Percentiles rank a stretch among this genome's conserved stretches.
These are phyloP conservation scores for Rubia occidens DNA, from an alignment of 305 asterid genomes.

Conservation along the genomic window DNA sequence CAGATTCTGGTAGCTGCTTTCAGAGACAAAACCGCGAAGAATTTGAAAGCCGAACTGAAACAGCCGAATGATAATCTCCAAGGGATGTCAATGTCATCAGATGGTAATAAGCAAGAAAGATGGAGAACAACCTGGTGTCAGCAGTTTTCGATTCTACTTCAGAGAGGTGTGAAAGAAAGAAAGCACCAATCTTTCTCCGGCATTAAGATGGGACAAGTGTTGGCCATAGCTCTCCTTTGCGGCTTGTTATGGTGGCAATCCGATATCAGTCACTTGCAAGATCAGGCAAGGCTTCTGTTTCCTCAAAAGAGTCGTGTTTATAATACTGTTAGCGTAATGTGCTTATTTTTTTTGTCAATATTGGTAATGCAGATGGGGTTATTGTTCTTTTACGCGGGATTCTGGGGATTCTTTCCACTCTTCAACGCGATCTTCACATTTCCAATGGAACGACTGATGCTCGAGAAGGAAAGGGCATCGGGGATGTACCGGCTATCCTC, in stretches of 20 bases:
- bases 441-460: slow-evolving; percentile 68
- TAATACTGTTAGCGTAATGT: neutral
- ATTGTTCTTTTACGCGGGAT: slow-evolving; percentile 48
- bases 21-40: slow-evolving; percentile 27
- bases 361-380: slow-evolving; percentile 46
- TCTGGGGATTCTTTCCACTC: slow-evolving; percentile 90
- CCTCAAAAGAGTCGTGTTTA: neutral
- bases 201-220: slow-evolving; percentile 47
- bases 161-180: slow-evolving; percentile 70
- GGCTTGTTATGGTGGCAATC: slow-evolving; percentile 85
- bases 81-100: neutral
- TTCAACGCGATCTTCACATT: slow-evolving; percentile 69
- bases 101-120: slow-evolving; percentile 22
- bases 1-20: slow-evolving; percentile 38
- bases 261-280: slow-evolving; percentile 44
- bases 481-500: slow-evolving; percentile 85
- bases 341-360: neutral
- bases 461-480: slow-evolving; percentile 62
- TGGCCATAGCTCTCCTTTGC: slow-evolving; percentile 33
- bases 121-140: slow-evolving; percentile 74
- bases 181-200: slow-evolving; percentile 62
- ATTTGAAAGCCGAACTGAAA: slow-evolving; percentile 32
- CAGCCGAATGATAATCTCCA: slow-evolving; percentile 10
- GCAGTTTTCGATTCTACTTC: slow-evolving; percentile 49
- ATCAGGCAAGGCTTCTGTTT: slow-evolving; percentile 41